These are phyloP conservation scores for Plantago coronopus DNA, from an alignment of 305 asterid species.

Conservation along the genomic window DNA sequence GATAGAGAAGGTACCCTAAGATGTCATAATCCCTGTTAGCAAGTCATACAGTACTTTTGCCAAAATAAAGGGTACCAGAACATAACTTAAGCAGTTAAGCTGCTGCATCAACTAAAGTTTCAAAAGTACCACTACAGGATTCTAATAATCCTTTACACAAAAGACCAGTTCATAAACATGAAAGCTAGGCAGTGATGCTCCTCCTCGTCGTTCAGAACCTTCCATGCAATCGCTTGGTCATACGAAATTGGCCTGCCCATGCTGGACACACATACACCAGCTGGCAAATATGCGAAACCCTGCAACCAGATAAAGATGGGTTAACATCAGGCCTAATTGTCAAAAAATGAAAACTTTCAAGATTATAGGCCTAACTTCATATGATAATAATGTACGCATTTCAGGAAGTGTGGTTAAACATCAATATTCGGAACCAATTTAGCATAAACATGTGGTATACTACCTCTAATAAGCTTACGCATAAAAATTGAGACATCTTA, in stretches of 20 bases:
- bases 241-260: slow-evolving; percentile 91
- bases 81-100: slow-evolving; percentile 27
- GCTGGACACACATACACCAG: slow-evolving; percentile 84
- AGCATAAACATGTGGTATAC: no score
- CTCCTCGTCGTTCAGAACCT: slow-evolving; percentile 79
- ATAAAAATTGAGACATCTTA: no score
- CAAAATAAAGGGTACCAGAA: slow-evolving; percentile 26
- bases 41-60: slow-evolving; percentile 20
- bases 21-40: slow-evolving; percentile 7
- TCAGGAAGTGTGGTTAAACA: no score
- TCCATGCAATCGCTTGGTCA: slow-evolving; percentile 87
- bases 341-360: no score
- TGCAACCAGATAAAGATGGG: slow-evolving; percentile 9
- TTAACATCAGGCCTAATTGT: not conserved
- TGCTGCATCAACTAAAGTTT: slow-evolving; percentile 6
- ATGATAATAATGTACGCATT: no score
- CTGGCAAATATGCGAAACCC: slow-evolving; percentile 85
- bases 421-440: no score
- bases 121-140: slow-evolving; percentile 13
- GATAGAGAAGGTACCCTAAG: not conserved
- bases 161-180: slow-evolving; percentile 98
- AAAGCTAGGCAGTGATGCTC: slow-evolving; percentile 85
- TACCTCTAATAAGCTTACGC: no score
- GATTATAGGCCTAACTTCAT: no score
- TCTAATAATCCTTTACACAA: slow-evolving; percentile 38